Evolutionary conservation across 1,139 yeast species (phyloP), one percentile per base, ranked within the genome.

Genomic region (Hemisphaericaspora subhashii): DNA sequence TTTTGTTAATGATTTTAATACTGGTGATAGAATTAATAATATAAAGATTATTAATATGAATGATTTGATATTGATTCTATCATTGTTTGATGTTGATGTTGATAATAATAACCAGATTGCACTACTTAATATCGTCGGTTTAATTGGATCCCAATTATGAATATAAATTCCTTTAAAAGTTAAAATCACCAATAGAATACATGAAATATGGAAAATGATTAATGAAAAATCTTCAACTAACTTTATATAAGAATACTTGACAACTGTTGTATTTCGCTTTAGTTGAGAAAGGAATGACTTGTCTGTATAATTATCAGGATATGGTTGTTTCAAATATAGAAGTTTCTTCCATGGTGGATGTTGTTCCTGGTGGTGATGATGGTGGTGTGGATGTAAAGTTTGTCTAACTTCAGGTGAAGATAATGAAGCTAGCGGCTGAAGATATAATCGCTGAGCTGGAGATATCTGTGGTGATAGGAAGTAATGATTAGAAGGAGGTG

Each of bases 261-360:
- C 77, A 27, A 87, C 92, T 10, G 89, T 82, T 24, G 88, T 72
- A 62, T 88, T 88, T 35, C 94, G 68, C 50, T 82, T 80, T 48
- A 90, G 71, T 55, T 84, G 95, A 3, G 89, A 79, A 13, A 89
- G 66, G 55, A 92, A 92, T 7, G 90, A 77, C 8, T 66, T 63
- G 55, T 89, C 95, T 2, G 95, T 92, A 62, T 87, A 87, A 60
- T 89, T 92, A 58, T 92, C 98, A 0, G 96, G 95, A 54, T 82
- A 90, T 11, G 86, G 86, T 55, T 90, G 97, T 44, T 77, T 75
- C 32, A 86, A 75, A 83, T 96, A 92, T n/a, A 92, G 72, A 33
- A 89, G 75, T 54, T 94, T 86, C 51, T 84, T 75, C 98, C 98
- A 90, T 12, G 50, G 46, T 14, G 36, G 39, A 18, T 20, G 27